Conservation (phyloP, 257 asterid genomes). For the Fraxinus cuspidata region DNA sequence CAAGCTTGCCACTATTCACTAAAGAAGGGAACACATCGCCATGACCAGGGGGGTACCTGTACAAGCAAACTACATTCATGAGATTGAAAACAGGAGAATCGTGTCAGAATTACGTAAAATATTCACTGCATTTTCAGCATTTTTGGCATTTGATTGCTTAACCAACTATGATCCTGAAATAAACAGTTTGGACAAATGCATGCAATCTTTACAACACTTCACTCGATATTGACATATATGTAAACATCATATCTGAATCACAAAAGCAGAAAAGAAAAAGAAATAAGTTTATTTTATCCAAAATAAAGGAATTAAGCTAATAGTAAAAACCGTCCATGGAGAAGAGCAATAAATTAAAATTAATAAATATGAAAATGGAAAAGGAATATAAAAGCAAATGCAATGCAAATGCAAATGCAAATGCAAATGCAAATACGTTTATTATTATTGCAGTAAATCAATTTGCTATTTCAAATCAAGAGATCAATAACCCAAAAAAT, state of each 20-base stretch:
- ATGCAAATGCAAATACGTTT: background rate
- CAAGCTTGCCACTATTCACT: conserved; percentile 95
- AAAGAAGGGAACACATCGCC: conserved; percentile 97
- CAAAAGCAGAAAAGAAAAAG: background rate
- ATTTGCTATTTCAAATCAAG: background rate
- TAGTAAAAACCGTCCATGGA: background rate
- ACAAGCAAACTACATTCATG: conserved; percentile 28
- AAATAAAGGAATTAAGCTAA: background rate
- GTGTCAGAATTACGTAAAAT: background rate
- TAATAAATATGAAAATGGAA: background rate
- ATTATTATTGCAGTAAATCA: background rate
- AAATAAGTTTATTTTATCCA: background rate
- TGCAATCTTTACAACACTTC: background rate
- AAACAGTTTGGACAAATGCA: background rate
- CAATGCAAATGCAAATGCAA: no score
- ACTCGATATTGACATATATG: background rate
- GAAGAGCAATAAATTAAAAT: background rate
- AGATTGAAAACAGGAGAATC: background rate
- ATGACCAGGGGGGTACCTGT: conserved; percentile 98
- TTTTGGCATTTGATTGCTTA: background rate
- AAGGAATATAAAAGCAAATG: background rate
- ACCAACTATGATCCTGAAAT: background rate
- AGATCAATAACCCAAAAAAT: background rate
- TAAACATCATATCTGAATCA: background rate
- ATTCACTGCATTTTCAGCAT: background rate